A percentile compares a stretch with the other conserved stretches of the same genome.
Conservation (phyloP, 345 rosid species). For the Eucalyptus regnans region DNA sequence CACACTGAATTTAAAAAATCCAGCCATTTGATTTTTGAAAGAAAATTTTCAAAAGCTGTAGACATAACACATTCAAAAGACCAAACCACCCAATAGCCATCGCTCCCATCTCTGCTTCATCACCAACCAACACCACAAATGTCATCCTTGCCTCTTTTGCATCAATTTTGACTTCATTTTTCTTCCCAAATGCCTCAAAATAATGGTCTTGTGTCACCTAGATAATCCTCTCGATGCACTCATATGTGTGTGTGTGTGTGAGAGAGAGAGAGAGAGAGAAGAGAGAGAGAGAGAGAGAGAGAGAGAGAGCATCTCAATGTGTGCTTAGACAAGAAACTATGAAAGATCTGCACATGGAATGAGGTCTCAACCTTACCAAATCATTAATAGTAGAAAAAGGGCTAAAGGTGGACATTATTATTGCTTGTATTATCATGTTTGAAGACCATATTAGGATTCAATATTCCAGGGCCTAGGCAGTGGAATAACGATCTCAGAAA, state of each 20-base stretch:
- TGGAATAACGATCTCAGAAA: neutral
- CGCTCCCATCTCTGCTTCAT: neutral
- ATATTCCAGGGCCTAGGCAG: neutral
- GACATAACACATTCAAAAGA: neutral
- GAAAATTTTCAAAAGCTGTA: neutral
- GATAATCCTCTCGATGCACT: neutral
- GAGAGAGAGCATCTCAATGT: neutral
- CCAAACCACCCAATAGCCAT: neutral
- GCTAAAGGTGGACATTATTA: neutral
- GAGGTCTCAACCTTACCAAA: neutral
- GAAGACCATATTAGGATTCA: neutral
- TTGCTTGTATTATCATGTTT: neutral
- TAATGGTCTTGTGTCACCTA: neutral
- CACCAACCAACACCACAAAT: neutral
- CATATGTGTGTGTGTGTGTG: neutral
- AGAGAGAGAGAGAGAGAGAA: neutral
- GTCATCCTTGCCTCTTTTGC: neutral
- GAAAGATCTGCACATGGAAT: neutral
- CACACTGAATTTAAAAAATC: neutral
- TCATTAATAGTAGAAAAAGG: neutral
- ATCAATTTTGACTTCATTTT: neutral
- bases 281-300: neutral
- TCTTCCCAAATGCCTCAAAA: neutral
- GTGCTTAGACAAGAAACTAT: neutral
- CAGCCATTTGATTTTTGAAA: neutral